These are phyloP conservation scores for Marchantia paleacea DNA, from an alignment of 225 moss, liverwort and hornwort species.

Conservation along the genomic window DNA sequence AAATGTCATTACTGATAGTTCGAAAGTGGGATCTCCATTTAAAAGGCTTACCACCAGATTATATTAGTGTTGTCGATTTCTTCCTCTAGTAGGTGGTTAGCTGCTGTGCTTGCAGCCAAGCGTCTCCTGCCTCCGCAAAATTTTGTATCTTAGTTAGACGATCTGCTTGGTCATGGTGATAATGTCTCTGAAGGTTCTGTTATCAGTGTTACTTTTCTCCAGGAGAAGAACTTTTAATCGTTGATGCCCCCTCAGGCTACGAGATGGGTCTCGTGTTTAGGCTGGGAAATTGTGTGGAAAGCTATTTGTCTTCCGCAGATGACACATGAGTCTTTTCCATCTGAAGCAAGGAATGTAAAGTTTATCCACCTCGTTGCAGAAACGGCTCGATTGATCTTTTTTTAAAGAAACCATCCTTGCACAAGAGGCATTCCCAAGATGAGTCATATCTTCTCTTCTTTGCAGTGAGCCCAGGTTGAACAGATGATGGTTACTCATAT, in stretches of 20 bases:
- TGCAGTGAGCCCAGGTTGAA: too few relatives aligned
- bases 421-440: too few relatives aligned
- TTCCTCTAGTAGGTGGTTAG: background rate
- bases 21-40: constrained; percentile 32
- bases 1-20: constrained; percentile 31
- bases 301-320: background rate
- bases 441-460: too few relatives aligned
- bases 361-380: background rate
- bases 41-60: constrained; percentile 26
- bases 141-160: constrained; percentile 16
- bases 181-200: background rate
- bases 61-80: constrained; percentile 4
- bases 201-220: background rate
- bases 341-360: background rate
- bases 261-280: background rate
- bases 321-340: background rate
- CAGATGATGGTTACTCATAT: too few relatives aligned
- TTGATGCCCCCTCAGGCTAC: background rate
- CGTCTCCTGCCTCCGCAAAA: background rate
- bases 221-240: background rate
- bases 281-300: background rate
- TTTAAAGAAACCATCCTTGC: too few relatives aligned
- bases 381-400: too few relatives aligned
- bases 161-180: background rate
- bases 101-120: constrained; percentile 9